Base-by-base conservation (phyloP, 1,284 basidiomycete genomes). In the Ganoderma boninense region DNA sequence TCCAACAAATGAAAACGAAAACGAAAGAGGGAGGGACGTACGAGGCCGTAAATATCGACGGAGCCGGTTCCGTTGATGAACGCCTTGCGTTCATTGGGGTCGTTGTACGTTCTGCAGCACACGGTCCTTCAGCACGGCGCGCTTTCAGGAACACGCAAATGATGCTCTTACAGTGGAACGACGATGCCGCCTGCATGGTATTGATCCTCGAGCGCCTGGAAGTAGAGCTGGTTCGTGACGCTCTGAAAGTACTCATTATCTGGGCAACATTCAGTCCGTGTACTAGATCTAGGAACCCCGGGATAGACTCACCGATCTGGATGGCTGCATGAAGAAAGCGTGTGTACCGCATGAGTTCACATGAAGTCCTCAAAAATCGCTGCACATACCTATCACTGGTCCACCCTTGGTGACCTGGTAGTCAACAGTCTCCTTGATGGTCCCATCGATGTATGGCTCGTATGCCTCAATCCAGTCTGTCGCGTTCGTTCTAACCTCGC, bases 201-300 rank as follows among this genome's bases (percentile, higher is more conserved):
- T n/a, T 83, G 85, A 10, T 80, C 80, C 78, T 91, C 86, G 2
- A 95, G 84, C 63, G 93, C 85, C 4, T 79, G 85, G 71, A 94
- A 94, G 77, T 94, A 94, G 71, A 14, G 77, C 66, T 56, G 84
- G 79, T 35, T 69, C 0, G 40, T 16, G 38, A 44, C 16, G 13
- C 40, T 78, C 74, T 93, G 91, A 5, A 84, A 84, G 74, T 91
- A 95, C 79, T 95, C 95, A 67, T 95, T 96, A 76, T 95, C 94
- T 89, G 77, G 56, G 6, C 13, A n/a, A 56, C 20, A 16, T 11
- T 57, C 26, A 29, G 32, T 56, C n/a, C 16, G 14, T 35, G 20
- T 32, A 38, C 18, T 13, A 7, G 10, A 8, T 20, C 14, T 4
- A 1, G 68, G 71, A 23, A 43, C 3, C 5, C 32, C 32, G 4